Conservation (phyloP, 1,284 basidiomycete species). For the Testicularia cyperi region DNA sequence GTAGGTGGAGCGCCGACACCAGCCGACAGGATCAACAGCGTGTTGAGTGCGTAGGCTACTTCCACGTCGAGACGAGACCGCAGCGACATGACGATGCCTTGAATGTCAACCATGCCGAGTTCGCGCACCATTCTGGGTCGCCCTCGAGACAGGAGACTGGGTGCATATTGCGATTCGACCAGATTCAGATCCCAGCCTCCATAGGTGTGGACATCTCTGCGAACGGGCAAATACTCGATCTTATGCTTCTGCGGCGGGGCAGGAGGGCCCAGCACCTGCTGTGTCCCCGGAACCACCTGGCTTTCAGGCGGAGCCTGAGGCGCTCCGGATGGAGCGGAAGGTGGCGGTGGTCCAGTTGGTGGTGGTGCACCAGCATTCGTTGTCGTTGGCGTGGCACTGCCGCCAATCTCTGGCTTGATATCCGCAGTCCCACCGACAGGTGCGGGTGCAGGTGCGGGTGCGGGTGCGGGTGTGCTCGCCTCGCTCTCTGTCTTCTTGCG, state of each 20-base stretch:
- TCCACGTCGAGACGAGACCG: slow-evolving; percentile 81
- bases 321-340: background rate
- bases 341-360: slow-evolving; percentile 1
- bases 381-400: slow-evolving; percentile 8
- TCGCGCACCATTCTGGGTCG: slow-evolving; percentile 72
- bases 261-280: slow-evolving; percentile 22
- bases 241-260: slow-evolving; percentile 68
- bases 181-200: slow-evolving; percentile 79
- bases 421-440: slow-evolving; percentile 7
- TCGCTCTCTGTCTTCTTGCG: slow-evolving; percentile 30
- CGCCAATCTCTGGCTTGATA: slow-evolving; percentile 21
- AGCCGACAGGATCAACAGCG: slow-evolving; percentile 79
- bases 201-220: slow-evolving; percentile 73
- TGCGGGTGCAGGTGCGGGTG: slow-evolving; percentile 2
- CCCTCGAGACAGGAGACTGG: slow-evolving; percentile 64
- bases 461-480: slow-evolving; percentile 7
- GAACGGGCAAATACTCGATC: slow-evolving; percentile 85
- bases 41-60: slow-evolving; percentile 84
- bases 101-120: slow-evolving; percentile 81
- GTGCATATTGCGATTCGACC: slow-evolving; percentile 70
- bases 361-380: slow-evolving; percentile 6
- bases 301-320: slow-evolving; percentile 19
- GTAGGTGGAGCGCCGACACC: slow-evolving; percentile 65
- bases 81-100: slow-evolving; percentile 82
- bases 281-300: slow-evolving; percentile 24